Evolutionary conservation across 2,329 filamentous ascomycete genomes (phyloP).

Genomic region (Alternaria solani): DNA sequence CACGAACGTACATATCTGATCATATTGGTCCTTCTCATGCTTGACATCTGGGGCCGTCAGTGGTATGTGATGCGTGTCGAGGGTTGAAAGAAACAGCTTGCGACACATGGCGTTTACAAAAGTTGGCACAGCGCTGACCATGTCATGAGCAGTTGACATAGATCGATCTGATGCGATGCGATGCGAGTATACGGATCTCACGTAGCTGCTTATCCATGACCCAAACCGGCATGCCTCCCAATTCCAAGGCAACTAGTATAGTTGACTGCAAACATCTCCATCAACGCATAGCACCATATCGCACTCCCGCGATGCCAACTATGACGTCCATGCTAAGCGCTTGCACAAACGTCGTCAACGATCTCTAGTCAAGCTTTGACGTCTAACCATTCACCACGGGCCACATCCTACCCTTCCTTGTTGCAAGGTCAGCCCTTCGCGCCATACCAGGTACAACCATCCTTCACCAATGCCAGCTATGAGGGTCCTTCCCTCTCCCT

Average conservation of each 20-base stretch:
- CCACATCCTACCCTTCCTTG: neutral
- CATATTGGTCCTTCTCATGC: neutral
- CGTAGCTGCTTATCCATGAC: neutral
- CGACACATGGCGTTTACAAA: neutral
- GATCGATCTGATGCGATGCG: neutral
- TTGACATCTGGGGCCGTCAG: no score
- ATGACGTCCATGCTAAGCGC: neutral
- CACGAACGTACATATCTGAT: neutral
- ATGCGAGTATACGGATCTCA: neutral
- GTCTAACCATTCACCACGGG: neutral
- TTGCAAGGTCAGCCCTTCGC: neutral
- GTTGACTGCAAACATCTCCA: neutral
- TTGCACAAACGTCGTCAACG: neutral
- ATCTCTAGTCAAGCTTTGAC: neutral
- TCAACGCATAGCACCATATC: neutral
- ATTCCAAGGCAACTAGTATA: neutral
- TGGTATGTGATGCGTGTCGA: neutral
- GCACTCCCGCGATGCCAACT: neutral
- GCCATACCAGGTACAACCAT: neutral
- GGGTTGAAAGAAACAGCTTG: neutral
- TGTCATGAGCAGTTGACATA: neutral
- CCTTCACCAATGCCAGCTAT: neutral
- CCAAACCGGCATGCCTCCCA: neutral
- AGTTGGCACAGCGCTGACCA: neutral
- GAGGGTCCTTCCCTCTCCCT: neutral